These are phyloP conservation scores for Lunasporangiospora selenospora DNA, from an alignment of 192 early-diverging fungal species.

Conservation along the genomic window DNA sequence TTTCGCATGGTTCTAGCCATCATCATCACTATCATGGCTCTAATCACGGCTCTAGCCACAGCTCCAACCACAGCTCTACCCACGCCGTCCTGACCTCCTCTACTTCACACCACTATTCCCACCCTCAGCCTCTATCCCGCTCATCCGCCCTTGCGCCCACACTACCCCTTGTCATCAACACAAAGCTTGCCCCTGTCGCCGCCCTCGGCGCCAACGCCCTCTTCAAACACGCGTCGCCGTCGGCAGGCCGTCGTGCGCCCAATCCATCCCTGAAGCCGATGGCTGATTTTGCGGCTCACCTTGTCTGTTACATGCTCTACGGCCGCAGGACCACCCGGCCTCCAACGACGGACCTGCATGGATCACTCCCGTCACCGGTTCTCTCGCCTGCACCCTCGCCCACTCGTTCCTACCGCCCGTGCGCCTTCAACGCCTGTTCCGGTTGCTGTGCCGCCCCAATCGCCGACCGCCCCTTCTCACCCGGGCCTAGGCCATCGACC, in stretches of 20 bases:
- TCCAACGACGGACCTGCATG: too few species aligned
- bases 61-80: too few species aligned
- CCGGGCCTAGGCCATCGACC: too few species aligned
- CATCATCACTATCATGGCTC: too few species aligned
- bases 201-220: background rate
- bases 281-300: conserved; percentile 65
- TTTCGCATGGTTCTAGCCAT: too few species aligned
- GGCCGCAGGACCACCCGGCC: conserved; percentile 49
- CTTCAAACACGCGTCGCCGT: conserved; percentile 1
- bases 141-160: background rate
- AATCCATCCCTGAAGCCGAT: too few species aligned
- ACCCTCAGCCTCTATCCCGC: conserved; percentile 7
- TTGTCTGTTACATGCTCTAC: conserved; percentile 62
- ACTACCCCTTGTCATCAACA: conserved; percentile 13
- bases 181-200: conserved; percentile 1
- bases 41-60: too few species aligned
- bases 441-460: conserved; percentile 7
- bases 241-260: conserved; percentile 40
- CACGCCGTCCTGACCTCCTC: conserved; percentile 15
- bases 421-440: too few species aligned
- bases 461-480: conserved; percentile 13
- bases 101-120: conserved; percentile 4
- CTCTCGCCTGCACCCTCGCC: too few species aligned
- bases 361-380: too few species aligned
- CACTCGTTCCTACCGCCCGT: too few species aligned